Percentiles rank a stretch among this genome's conserved stretches.
These are phyloP conservation scores for Pythium aquatile DNA, from an alignment of 352 stramenopile genomes.

Conservation along the genomic window DNA sequence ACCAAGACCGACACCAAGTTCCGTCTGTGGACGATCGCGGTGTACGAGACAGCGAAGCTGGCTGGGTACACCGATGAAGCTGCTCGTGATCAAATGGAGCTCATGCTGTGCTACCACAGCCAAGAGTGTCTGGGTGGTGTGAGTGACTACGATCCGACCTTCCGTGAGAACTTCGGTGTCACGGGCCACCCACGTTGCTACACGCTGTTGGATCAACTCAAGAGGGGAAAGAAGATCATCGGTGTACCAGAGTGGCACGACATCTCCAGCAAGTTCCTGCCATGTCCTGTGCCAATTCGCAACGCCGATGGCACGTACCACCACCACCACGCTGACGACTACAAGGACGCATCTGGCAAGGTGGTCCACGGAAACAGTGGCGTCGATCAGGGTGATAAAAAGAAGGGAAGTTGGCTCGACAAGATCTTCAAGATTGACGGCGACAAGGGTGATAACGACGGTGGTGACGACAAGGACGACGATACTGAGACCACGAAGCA, in stretches of 20 bases:
- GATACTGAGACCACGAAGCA: too few relatives aligned
- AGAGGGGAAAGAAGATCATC: constrained; percentile 37
- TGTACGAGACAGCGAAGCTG: constrained; percentile 47
- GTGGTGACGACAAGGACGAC: too few relatives aligned
- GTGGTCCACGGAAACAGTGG: too few relatives aligned
- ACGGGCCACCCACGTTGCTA: constrained; percentile 51
- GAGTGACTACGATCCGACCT: constrained; percentile 41
- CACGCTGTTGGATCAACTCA: constrained; percentile 36
- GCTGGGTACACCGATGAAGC: constrained; percentile 39
- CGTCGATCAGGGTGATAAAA: too few relatives aligned
- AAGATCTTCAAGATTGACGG: too few relatives aligned
- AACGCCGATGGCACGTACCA: constrained; percentile 1
- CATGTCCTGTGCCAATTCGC: constrained; percentile 9
- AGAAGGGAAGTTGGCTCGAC: too few relatives aligned
- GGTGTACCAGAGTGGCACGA: constrained; percentile 44
- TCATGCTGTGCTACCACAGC: constrained; percentile 49
- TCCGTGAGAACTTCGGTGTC: constrained; percentile 47
- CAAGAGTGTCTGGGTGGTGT: constrained; percentile 51
- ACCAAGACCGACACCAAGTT: constrained; percentile 31
- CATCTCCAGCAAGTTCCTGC: constrained; percentile 24
- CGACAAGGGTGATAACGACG: too few relatives aligned
- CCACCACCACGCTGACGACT: constrained; percentile 9
- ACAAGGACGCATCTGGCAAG: neutral
- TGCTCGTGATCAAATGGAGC: constrained; percentile 50
- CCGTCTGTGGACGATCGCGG: constrained; percentile 42